Conservation (phyloP, 139 green algal species). For the Chlorokybus atmophyticus region DNA sequence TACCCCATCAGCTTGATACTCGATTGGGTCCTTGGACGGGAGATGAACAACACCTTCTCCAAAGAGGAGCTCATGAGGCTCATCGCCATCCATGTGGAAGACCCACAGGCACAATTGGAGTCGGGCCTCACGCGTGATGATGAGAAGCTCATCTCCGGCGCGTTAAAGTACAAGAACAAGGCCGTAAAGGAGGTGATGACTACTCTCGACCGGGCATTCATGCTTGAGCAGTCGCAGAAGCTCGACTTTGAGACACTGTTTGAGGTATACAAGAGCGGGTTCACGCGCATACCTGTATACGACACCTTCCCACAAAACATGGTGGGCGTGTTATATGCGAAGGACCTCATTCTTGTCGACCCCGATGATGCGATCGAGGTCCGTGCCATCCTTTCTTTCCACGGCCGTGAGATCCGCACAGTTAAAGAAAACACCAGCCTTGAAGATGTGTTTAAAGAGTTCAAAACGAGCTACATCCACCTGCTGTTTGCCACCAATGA, state of each 20-base stretch:
- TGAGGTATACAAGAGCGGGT: conserved; percentile 46
- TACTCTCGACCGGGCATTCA: conserved; percentile 66
- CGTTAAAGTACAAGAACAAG: conserved; percentile 73
- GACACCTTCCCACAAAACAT: conserved; percentile 37
- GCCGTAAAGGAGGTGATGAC: conserved; percentile 68
- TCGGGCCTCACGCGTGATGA: conserved; percentile 43
- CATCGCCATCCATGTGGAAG: conserved; percentile 45
- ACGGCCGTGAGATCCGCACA: conserved; percentile 20
- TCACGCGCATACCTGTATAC: conserved; percentile 52
- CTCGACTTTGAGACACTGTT: conserved; percentile 44
- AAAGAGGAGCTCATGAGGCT: conserved; percentile 43
- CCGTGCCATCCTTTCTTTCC: conserved; percentile 41
- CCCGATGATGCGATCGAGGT: conserved; percentile 56
- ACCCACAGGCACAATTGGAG: conserved; percentile 33
- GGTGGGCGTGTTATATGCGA: conserved; percentile 47
- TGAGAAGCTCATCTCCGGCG: conserved; percentile 52
- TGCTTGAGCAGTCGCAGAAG: conserved; percentile 30
- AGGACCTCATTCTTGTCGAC: conserved; percentile 62
- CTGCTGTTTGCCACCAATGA: conserved; percentile 29
- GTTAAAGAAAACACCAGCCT: conserved; percentile 38
- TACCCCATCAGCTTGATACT: conserved; percentile 69
- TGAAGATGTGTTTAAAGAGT: conserved; percentile 39
- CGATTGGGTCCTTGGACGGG: conserved; percentile 47
- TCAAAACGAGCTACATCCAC: conserved; percentile 41
- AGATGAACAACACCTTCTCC: conserved; percentile 41